Conservation (phyloP, 192 early-diverging fungal species). For the Linnemannia elongata region DNA sequence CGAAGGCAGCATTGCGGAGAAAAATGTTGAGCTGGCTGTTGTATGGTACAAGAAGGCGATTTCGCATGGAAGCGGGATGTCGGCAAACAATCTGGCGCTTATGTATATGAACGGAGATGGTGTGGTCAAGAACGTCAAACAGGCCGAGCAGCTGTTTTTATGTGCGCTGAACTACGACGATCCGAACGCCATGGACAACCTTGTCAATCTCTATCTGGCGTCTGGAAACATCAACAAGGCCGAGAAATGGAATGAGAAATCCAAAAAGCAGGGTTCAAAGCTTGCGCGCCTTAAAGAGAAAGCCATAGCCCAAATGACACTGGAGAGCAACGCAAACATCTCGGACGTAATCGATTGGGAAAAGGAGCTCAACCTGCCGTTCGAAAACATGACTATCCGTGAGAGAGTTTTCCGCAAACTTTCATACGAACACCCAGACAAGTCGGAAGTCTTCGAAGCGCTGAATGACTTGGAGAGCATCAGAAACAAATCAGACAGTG, state of each 20-base stretch:
- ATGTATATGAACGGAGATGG: slow-evolving; percentile 47
- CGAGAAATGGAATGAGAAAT: slow-evolving; percentile 50
- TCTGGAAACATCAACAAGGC: slow-evolving; percentile 50
- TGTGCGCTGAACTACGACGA: slow-evolving; percentile 49
- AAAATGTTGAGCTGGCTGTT: slow-evolving; percentile 40
- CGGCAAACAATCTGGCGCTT: slow-evolving; percentile 46
- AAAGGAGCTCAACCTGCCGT: slow-evolving; percentile 44
- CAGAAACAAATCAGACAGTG: slow-evolving; percentile 31
- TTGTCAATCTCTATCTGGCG: slow-evolving; percentile 34
- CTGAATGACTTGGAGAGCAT: slow-evolving; percentile 38
- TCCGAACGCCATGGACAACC: slow-evolving; percentile 49
- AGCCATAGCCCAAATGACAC: slow-evolving; percentile 37
- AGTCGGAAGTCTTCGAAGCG: slow-evolving; percentile 31
- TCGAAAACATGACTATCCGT: slow-evolving; percentile 49
- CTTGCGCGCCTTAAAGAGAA: slow-evolving; percentile 38
- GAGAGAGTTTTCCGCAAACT: slow-evolving; percentile 43
- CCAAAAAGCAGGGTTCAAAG: slow-evolving; percentile 41
- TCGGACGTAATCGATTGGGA: slow-evolving; percentile 45
- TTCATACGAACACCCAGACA: slow-evolving; percentile 39
- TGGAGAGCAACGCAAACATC: slow-evolving; percentile 34
- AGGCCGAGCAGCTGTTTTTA: slow-evolving; percentile 42
- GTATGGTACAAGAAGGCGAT: slow-evolving; percentile 47
- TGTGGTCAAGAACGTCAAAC: slow-evolving; percentile 45
- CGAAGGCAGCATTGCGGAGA: slow-evolving; percentile 37
- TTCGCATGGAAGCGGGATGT: slow-evolving; percentile 42